A percentile compares a stretch with the other conserved stretches of the same genome.
Conservation (phyloP, 164 flowering plant species). For the Liriodendron chinense region DNA sequence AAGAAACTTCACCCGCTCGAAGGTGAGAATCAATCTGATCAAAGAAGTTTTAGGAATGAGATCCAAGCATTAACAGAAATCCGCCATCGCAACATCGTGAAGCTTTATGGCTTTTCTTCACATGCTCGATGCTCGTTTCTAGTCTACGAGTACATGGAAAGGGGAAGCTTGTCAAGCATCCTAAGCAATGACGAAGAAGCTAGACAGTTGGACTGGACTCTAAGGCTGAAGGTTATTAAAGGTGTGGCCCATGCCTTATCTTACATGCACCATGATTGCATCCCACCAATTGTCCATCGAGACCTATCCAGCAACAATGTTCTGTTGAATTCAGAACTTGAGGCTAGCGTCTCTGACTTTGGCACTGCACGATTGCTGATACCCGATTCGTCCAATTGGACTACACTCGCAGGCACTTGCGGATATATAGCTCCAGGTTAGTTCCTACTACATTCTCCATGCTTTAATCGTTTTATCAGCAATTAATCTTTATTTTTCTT, state of each 20-base stretch:
- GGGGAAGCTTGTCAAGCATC: slow-evolving; percentile 47
- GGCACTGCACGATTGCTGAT: slow-evolving; percentile 52
- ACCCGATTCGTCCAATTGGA: slow-evolving; percentile 49
- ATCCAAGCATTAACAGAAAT: slow-evolving; percentile 44
- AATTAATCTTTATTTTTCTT: not conserved
- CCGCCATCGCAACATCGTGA: slow-evolving; percentile 60
- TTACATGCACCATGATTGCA: slow-evolving; percentile 68
- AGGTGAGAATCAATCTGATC: slow-evolving; percentile 8
- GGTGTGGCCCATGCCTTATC: slow-evolving; percentile 69
- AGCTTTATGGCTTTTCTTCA: slow-evolving; percentile 54
- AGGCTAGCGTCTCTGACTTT: slow-evolving; percentile 53
- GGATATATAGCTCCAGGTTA: slow-evolving; percentile 79
- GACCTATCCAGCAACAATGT: slow-evolving; percentile 53
- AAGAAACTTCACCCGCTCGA: slow-evolving; percentile 41
- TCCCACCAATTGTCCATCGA: slow-evolving; percentile 54
- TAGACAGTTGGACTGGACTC: slow-evolving; percentile 40
- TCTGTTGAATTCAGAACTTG: slow-evolving; percentile 45
- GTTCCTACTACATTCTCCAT: not conserved
- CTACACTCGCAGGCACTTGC: slow-evolving; percentile 50
- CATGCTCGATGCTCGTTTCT: slow-evolving; percentile 33
- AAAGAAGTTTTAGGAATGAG: slow-evolving; percentile 43
- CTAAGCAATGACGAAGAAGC: slow-evolving; percentile 30
- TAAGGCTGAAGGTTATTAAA: slow-evolving; percentile 42
- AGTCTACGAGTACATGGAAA: slow-evolving; percentile 55
- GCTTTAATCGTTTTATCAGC: not conserved